These are phyloP conservation scores for Fraxinus americana DNA, from an alignment of 257 asterid genomes.

Conservation along the genomic window DNA sequence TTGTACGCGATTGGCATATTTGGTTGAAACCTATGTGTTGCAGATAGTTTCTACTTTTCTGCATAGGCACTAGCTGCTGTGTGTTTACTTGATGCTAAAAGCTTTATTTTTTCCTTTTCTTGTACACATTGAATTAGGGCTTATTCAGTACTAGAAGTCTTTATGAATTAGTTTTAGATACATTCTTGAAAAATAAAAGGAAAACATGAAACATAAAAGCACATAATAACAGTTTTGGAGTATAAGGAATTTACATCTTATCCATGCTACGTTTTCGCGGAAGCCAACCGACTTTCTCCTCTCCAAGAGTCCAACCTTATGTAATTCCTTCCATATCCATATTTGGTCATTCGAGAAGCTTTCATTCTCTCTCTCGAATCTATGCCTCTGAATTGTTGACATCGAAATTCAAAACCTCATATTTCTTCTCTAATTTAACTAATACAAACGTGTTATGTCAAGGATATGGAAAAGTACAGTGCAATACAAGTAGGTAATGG, in stretches of 20 bases:
- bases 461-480: not conserved
- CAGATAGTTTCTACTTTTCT: not conserved
- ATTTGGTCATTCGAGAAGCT: no score
- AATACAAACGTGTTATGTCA: not conserved
- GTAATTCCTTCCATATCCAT: no score
- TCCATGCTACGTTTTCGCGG: no score
- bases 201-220: not conserved
- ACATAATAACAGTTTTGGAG: not conserved
- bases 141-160: not conserved
- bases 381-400: no score
- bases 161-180: slow-evolving; percentile 8
- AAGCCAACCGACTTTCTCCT: no score
- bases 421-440: no score
- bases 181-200: not conserved
- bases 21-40: not conserved
- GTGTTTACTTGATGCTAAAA: not conserved
- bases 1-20: not conserved
- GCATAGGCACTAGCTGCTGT: not conserved
- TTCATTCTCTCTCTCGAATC: no score
- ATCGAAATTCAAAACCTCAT: no score
- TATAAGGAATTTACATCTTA: no score
- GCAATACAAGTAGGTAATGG: not conserved
- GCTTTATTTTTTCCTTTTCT: not conserved
- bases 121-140: not conserved
- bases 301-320: no score